These are phyloP conservation scores for Moesziomyces globuligerus DNA, from an alignment of 1,284 basidiomycete species.

Conservation along the genomic window DNA sequence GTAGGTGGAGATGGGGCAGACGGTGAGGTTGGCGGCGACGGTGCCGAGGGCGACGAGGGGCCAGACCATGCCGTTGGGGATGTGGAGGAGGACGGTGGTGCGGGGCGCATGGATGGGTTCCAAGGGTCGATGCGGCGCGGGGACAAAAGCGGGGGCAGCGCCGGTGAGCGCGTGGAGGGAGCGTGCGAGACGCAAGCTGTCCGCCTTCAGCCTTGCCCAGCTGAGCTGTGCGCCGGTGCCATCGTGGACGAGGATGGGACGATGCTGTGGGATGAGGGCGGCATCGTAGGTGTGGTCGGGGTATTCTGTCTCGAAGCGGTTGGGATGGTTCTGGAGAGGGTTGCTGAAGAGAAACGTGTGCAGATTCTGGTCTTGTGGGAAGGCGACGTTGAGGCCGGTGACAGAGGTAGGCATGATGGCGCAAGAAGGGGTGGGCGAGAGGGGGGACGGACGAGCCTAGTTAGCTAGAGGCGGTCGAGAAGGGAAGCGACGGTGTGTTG, in stretches of 20 bases:
- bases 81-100: constrained; percentile 66
- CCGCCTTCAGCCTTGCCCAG: constrained; percentile 40
- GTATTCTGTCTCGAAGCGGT: constrained; percentile 20
- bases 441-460: neutral
- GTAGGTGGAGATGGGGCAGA: constrained; percentile 67
- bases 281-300: constrained; percentile 48
- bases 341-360: constrained; percentile 51
- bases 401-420: constrained; percentile 18
- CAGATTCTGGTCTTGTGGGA: constrained; percentile 38
- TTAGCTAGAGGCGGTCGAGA: neutral
- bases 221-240: constrained; percentile 45
- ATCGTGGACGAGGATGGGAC: constrained; percentile 44
- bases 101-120: constrained; percentile 52
- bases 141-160: constrained; percentile 20
- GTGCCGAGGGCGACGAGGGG: constrained; percentile 65
- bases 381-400: constrained; percentile 27
- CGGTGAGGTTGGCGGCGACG: constrained; percentile 54
- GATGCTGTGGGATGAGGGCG: constrained; percentile 36
- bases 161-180: constrained; percentile 38
- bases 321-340: constrained; percentile 48
- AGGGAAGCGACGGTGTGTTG: neutral
- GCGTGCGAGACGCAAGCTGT: constrained; percentile 50
- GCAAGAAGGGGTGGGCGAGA: neutral
- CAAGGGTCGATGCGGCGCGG: constrained; percentile 7
- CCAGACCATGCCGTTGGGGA: constrained; percentile 68